These are phyloP conservation scores for Micractinium conductrix DNA, from an alignment of 139 green algal genomes.

Conservation along the genomic window DNA sequence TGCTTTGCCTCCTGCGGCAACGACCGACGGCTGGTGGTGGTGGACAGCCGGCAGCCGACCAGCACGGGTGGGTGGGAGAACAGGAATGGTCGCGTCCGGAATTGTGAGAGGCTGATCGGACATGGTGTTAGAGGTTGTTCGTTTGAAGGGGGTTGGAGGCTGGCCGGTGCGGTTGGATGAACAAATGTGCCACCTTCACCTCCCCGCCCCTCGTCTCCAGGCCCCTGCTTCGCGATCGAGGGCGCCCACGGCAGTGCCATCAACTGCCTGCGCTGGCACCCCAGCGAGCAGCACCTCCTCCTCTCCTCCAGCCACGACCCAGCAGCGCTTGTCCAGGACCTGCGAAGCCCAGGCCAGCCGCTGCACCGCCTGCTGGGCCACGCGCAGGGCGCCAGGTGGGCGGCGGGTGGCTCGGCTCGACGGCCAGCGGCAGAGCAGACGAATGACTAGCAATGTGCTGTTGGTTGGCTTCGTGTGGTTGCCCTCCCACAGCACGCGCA, in stretches of 20 bases:
- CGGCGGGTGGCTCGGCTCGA: neutral
- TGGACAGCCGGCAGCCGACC: conserved; percentile 17
- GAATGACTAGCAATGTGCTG: too few relatives aligned
- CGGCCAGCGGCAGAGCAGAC: too few relatives aligned
- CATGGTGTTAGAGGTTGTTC: too few relatives aligned
- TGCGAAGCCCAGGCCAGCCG: conserved; percentile 33
- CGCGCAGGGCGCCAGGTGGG: neutral
- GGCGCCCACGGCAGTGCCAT: neutral
- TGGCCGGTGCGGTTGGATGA: too few relatives aligned
- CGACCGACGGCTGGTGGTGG: conserved; percentile 30
- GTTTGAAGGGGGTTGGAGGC: too few relatives aligned
- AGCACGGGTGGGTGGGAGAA: neutral
- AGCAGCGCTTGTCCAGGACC: conserved; percentile 41
- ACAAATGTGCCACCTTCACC: neutral
- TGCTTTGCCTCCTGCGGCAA: conserved; percentile 51
- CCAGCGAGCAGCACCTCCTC: conserved; percentile 29
- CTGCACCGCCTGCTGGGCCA: conserved; percentile 40
- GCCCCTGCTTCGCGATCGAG: conserved; percentile 8
- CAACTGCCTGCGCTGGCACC: conserved; percentile 49
- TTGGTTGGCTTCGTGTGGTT: too few relatives aligned
- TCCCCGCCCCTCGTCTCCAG: neutral
- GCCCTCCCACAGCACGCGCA: too few relatives aligned
- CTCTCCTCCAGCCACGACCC: conserved; percentile 39
- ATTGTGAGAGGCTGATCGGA: too few relatives aligned
- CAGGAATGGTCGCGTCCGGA: too few relatives aligned